phyloP scores from a whole-genome alignment of 139 green algal genomes.

The Haematococcus sp. region DNA sequence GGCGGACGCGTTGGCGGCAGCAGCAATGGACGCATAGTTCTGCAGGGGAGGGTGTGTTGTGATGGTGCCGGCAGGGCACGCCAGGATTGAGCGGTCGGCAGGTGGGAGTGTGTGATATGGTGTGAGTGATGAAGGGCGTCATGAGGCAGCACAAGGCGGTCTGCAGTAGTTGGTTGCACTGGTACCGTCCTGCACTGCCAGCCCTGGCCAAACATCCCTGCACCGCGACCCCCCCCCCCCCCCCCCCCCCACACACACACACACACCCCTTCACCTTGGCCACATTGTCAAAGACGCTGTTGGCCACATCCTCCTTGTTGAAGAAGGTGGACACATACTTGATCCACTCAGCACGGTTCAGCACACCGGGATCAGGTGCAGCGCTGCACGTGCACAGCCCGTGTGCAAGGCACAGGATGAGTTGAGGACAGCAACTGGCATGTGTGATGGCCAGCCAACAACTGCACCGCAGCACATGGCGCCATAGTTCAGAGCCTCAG shows the following conservation, averaged over 20 bases:
- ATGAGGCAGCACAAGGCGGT: too few relatives aligned
- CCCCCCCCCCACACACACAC: too few relatives aligned
- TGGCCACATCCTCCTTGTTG: slow-evolving; percentile 70
- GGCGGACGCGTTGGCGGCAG: background rate
- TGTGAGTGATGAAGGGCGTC: too few relatives aligned
- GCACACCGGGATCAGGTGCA: slow-evolving; percentile 44
- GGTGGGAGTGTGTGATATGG: too few relatives aligned
- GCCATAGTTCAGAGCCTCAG: too few relatives aligned
- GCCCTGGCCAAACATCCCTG: background rate
- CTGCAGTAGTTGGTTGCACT: too few relatives aligned
- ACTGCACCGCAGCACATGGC: background rate
- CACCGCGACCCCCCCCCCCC: too few relatives aligned
- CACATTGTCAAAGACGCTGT: slow-evolving; percentile 41
- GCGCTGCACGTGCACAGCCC: slow-evolving; percentile 28
- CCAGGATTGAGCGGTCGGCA: too few relatives aligned
- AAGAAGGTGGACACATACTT: slow-evolving; percentile 86
- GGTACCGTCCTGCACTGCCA: background rate
- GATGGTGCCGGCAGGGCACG: background rate
- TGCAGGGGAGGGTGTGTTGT: background rate
- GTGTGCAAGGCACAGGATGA: slow-evolving; percentile 5
- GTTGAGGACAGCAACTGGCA: background rate
- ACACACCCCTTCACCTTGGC: too few relatives aligned
- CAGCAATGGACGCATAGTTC: background rate
- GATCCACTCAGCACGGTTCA: slow-evolving; percentile 80
- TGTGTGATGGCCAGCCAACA: background rate